Percentiles rank a stretch among this genome's conserved stretches.
Evolutionary conservation across 2,329 filamentous ascomycete species (phyloP).

Genomic region (Didymella lethalis): DNA sequence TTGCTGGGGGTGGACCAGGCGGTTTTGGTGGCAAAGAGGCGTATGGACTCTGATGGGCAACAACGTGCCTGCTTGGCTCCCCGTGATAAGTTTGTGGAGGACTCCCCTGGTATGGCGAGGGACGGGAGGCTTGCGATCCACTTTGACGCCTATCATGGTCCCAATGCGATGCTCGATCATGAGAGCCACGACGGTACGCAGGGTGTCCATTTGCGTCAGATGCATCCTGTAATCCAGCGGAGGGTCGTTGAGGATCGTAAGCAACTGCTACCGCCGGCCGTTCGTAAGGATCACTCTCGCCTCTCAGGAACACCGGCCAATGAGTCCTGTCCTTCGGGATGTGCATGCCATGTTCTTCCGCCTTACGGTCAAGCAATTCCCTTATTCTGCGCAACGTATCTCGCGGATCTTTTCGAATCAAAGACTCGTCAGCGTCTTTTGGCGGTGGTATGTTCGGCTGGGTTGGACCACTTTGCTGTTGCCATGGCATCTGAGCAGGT

Average conservation of each 20-base stretch:
- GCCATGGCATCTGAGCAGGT: conserved; percentile 26
- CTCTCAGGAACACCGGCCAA: conserved; percentile 14
- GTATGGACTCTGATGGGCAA: conserved; percentile 46
- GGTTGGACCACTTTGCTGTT: conserved; percentile 23
- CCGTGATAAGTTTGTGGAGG: conserved; percentile 36
- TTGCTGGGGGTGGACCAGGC: conserved; percentile 37
- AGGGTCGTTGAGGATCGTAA: conserved; percentile 39
- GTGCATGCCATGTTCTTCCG: conserved; percentile 29
- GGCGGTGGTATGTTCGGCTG: conserved; percentile 21
- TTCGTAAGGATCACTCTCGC: conserved; percentile 22
- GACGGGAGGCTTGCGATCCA: conserved; percentile 37
- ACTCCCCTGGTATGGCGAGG: conserved; percentile 37
- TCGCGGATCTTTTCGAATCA: conserved; percentile 36
- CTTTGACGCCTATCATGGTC: conserved; percentile 41
- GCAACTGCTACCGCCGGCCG: conserved; percentile 27
- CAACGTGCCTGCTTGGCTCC: conserved; percentile 33
- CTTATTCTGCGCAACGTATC: conserved; percentile 38
- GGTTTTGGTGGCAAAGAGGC: conserved; percentile 43
- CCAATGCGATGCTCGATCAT: conserved; percentile 38
- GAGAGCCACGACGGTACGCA: conserved; percentile 34
- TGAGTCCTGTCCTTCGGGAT: conserved; percentile 30
- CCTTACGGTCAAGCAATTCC: conserved; percentile 39
- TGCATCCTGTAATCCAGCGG: conserved; percentile 32
- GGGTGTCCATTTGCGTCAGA: conserved; percentile 30
- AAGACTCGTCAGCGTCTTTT: conserved; percentile 34